Evolutionary conservation across 2,329 filamentous ascomycete species (phyloP).

Genomic region (Bretziella fagacearum): DNA sequence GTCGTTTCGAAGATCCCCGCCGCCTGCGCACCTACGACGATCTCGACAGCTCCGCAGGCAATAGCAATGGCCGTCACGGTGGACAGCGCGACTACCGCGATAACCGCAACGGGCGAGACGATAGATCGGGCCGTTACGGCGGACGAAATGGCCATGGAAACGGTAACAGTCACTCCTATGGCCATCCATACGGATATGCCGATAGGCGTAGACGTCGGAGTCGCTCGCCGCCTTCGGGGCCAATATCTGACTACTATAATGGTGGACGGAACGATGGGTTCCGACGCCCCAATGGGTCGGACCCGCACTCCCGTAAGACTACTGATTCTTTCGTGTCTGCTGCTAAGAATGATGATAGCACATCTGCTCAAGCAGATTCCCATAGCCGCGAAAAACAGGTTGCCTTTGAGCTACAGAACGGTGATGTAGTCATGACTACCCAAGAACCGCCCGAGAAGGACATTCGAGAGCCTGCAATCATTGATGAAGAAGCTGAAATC

Average conservation of each 20-base stretch:
- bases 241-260: slow-evolving; percentile 20
- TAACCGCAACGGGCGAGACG: slow-evolving; percentile 41
- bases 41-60: slow-evolving; percentile 25
- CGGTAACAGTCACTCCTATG: slow-evolving; percentile 30
- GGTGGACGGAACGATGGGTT: slow-evolving; percentile 20
- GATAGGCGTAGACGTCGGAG: slow-evolving; percentile 37
- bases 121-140: slow-evolving; percentile 22
- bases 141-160: slow-evolving; percentile 16
- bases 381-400: slow-evolving; percentile 11
- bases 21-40: slow-evolving; percentile 48
- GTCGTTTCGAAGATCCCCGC: slow-evolving; percentile 31
- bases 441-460: background rate
- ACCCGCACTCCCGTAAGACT: slow-evolving; percentile 29
- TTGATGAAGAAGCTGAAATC: slow-evolving; percentile 69
- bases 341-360: slow-evolving; percentile 29
- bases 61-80: slow-evolving; percentile 22
- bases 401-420: slow-evolving; percentile 10
- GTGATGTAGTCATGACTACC: slow-evolving; percentile 10
- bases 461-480: slow-evolving; percentile 32
- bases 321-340: slow-evolving; percentile 4
- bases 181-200: slow-evolving; percentile 32
- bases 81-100: slow-evolving; percentile 36
- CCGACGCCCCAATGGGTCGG: slow-evolving; percentile 18
- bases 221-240: slow-evolving; percentile 30
- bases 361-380: slow-evolving; percentile 34